phyloP scores from a whole-genome alignment of 2,329 filamentous ascomycete genomes.

The Metarhizium guizhouense region DNA sequence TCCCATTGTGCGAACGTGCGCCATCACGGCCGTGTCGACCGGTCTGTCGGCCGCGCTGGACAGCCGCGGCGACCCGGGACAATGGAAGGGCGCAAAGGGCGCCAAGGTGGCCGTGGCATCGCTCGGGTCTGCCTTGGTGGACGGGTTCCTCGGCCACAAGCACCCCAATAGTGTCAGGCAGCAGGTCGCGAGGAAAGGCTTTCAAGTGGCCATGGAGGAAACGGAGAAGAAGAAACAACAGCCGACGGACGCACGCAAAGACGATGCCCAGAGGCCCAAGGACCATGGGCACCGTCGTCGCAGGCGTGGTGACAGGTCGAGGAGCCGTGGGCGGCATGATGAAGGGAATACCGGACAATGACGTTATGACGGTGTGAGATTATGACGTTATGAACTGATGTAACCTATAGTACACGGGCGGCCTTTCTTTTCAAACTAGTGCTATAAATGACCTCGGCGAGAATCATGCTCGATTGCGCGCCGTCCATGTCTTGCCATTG shows the following conservation, averaged over 20 bases:
- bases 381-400: too few species aligned
- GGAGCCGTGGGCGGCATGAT: background rate
- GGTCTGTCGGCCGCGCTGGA: slow-evolving; percentile 39
- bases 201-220: slow-evolving; percentile 7
- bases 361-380: background rate
- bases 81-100: slow-evolving; percentile 40
- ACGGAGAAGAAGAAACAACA: background rate
- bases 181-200: slow-evolving; percentile 5
- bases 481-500: too few species aligned
- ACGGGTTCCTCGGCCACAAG: slow-evolving; percentile 33
- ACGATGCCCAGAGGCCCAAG: too few species aligned
- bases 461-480: too few species aligned
- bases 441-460: too few species aligned
- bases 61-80: slow-evolving; percentile 33
- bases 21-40: slow-evolving; percentile 36
- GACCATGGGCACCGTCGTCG: background rate
- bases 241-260: background rate
- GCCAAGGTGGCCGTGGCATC: slow-evolving; percentile 39
- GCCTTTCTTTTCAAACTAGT: too few species aligned
- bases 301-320: background rate
- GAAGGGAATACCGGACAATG: background rate
- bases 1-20: slow-evolving; percentile 28
- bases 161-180: slow-evolving; percentile 16
- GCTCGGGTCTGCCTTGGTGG: slow-evolving; percentile 37
- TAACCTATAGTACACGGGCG: too few species aligned